Evolutionary conservation across 305 asterid species (phyloP).

Genomic region (Fraxinus paxiana): DNA sequence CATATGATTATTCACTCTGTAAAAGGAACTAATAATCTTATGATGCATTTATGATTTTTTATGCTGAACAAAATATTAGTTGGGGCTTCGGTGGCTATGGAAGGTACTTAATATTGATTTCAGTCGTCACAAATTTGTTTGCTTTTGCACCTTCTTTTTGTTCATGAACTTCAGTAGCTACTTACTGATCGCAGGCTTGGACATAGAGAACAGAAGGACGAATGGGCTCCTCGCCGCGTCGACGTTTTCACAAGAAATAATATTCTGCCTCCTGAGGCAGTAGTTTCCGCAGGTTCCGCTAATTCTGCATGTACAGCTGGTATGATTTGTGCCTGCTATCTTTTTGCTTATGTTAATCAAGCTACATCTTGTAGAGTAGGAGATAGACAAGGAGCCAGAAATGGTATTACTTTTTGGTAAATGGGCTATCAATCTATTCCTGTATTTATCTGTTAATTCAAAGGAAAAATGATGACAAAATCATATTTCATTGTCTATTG

Average conservation of each 20-base stretch:
- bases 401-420: neutral
- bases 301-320: conserved; percentile 97
- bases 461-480: neutral
- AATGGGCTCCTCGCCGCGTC: conserved; percentile 72
- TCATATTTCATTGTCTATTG: neutral
- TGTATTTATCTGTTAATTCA: neutral
- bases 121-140: neutral
- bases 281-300: conserved; percentile 82
- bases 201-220: conserved; percentile 96
- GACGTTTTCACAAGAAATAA: conserved; percentile 84
- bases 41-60: conserved; percentile 11
- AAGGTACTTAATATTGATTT: conserved; percentile 46
- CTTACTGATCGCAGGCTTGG: conserved; percentile 68
- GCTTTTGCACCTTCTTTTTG: conserved; percentile 15
- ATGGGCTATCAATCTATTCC: neutral
- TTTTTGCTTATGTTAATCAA: neutral
- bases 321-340: conserved; percentile 25
- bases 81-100: conserved; percentile 99
- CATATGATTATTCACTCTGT: neutral
- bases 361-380: neutral
- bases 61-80: conserved; percentile 36
- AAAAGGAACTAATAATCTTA: conserved; percentile 4
- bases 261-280: conserved; percentile 70
- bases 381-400: neutral
- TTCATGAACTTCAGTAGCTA: conserved; percentile 23